Evolutionary conservation across 495 filamentous ascomycete species (phyloP), one percentile per base, ranked within the genome.

Genomic region (Podospora didyma): DNA sequence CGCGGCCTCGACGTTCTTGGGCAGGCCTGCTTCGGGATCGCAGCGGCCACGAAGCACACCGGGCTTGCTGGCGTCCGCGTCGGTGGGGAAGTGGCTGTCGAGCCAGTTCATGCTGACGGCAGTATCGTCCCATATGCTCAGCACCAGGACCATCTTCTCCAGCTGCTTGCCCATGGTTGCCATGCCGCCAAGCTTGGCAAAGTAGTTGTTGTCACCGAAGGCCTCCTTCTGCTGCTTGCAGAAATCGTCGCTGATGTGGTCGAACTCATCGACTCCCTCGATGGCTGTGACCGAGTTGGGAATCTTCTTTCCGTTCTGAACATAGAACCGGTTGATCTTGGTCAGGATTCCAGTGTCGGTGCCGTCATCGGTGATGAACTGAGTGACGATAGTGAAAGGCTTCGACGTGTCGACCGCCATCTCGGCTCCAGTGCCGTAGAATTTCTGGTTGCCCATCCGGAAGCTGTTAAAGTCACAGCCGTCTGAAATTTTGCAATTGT

Each of bases 401-500:
- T 79, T 77, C 55, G 62, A 74, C 47, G 84, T 85, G 69, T 89
- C 82, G 61, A 89, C 76, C 6, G 68, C 83, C 52, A 68, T 66
- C 28, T n/a, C 59, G 2, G 62, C 68, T 14, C 21, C 82, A 83
- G 66, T 69, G 26, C 83, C 85, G 65, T 79, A 86, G 78, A 85
- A 89, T 52, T 56, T 65, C 35, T 64, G 73, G 65, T 81, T 71
- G 56, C 85, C 85, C 73, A 80, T 71, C 41, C 80, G 78, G 79
- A 80, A 89, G 20, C 80, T 73, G 81, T 88, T 89, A 78, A 85
- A 87, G 63, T 88, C 86, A 64, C 87, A 90, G 54, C 87, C 86
- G 65, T 85, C 82, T 66, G 42, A 2, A 26, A 16, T 21, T 9
- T 14, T 6, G 11, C 22, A 10, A 14, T 46, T 50, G 44, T 54